Evolutionary conservation across 495 filamentous ascomycete species (phyloP).

Genomic region (Platismatia glauca): DNA sequence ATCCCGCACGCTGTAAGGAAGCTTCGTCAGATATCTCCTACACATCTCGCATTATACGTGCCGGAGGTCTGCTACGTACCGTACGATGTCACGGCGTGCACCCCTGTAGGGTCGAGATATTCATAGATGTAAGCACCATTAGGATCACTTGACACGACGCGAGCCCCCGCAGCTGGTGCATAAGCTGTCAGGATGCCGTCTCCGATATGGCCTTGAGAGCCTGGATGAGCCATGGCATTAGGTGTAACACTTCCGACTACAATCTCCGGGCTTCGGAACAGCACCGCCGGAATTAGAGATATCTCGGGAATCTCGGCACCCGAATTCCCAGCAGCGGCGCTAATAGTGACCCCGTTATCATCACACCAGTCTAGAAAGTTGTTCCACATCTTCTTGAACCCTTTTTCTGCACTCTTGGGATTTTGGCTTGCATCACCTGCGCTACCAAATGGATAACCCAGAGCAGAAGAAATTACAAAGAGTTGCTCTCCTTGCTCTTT

Average conservation of each 20-base stretch:
- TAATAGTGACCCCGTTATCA: neutral
- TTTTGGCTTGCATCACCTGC: neutral
- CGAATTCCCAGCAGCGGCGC: neutral
- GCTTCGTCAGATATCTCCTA: no score
- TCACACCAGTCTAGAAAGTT: neutral
- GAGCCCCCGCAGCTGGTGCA: no score
- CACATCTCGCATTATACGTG: no score
- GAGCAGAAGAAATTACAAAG: neutral
- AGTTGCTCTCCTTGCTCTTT: neutral
- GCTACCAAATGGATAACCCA: neutral
- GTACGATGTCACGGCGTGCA: no score
- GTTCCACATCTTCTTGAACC: neutral
- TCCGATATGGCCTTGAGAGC: slow-evolving; percentile 1
- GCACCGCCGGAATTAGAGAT: neutral
- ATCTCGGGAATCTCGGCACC: neutral
- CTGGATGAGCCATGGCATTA: neutral
- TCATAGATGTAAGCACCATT: no score
- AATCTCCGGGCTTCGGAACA: no score
- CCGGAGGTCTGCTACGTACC: no score
- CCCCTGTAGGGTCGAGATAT: no score
- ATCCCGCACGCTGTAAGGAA: no score
- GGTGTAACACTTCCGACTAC: neutral
- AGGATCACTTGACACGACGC: no score
- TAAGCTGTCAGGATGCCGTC: no score
- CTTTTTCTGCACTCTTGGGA: neutral